phyloP scores from a whole-genome alignment of 2,329 filamentous ascomycete genomes.

The Periconia sp. region DNA sequence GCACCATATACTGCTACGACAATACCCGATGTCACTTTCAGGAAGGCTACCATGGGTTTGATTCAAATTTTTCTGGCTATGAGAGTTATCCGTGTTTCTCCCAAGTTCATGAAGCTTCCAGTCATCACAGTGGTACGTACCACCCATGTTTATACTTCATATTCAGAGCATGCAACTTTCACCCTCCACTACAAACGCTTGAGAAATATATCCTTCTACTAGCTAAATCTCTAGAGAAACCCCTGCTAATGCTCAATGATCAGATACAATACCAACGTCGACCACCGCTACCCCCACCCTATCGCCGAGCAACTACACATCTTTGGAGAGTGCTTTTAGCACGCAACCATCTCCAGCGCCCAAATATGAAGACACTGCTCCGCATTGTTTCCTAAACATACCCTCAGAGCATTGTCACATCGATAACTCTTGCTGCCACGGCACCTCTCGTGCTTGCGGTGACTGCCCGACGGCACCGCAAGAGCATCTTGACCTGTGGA shows the following conservation, averaged over 20 bases:
- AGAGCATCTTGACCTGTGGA: slow-evolving; percentile 33
- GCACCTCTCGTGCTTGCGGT: slow-evolving; percentile 31
- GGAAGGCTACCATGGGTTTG: slow-evolving; percentile 29
- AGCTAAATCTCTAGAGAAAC: too few relatives aligned
- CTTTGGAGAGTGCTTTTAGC: slow-evolving; percentile 36
- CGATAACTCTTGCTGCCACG: slow-evolving; percentile 44
- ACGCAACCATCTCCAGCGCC: slow-evolving; percentile 32
- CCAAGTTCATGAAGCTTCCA: slow-evolving; percentile 21
- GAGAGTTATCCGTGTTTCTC: slow-evolving; percentile 41
- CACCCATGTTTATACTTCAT: too few relatives aligned
- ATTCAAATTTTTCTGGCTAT: slow-evolving; percentile 28
- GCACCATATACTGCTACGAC: slow-evolving; percentile 44
- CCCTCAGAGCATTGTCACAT: slow-evolving; percentile 43
- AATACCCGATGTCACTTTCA: slow-evolving; percentile 42
- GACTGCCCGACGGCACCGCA: slow-evolving; percentile 33
- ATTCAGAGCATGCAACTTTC: too few relatives aligned
- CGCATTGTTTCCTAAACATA: slow-evolving; percentile 36
- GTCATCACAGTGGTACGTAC: too few relatives aligned
- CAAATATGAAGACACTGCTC: slow-evolving; percentile 7
- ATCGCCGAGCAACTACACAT: slow-evolving; percentile 41
- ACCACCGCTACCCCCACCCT: slow-evolving; percentile 34
- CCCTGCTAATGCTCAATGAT: slow-evolving; percentile 17
- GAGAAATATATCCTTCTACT: too few relatives aligned
- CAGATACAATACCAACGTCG: slow-evolving; percentile 30
- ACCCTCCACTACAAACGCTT: too few relatives aligned